phyloP scores from a whole-genome alignment of 495 filamentous ascomycete species.

The Copromyces sp. region DNA sequence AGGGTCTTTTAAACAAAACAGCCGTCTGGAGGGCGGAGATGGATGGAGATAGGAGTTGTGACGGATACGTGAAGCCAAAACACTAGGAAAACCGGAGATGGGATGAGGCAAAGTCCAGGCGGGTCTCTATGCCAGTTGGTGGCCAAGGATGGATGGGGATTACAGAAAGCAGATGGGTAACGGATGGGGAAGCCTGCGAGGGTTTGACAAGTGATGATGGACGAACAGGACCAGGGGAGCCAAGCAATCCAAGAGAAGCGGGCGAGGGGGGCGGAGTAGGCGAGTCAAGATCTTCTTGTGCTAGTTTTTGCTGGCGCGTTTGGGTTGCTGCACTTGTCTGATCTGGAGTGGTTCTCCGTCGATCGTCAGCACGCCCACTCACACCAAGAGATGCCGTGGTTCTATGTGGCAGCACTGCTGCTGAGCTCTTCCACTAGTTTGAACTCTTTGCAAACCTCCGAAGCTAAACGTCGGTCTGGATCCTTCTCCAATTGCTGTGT shows the following conservation, averaged over 20 bases:
- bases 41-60: not conserved
- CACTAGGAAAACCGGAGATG: slow-evolving; percentile 8
- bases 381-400: not conserved
- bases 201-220: not conserved
- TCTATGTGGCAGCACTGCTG: not conserved
- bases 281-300: slow-evolving; percentile 24
- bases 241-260: not conserved
- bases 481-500: not conserved
- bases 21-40: not conserved
- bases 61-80: not conserved
- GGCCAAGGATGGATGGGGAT: slow-evolving; percentile 6
- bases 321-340: slow-evolving; percentile 3
- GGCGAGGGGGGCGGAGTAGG: slow-evolving; percentile 12
- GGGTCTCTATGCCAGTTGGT: slow-evolving; percentile 1
- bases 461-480: not conserved
- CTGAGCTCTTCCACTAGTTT: not conserved
- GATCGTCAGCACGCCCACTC: not conserved
- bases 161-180: not conserved
- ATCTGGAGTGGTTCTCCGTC: not conserved
- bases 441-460: not conserved
- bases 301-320: slow-evolving; percentile 2
- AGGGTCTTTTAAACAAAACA: slow-evolving; percentile 18
- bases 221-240: not conserved
- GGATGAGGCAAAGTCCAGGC: slow-evolving; percentile 18
- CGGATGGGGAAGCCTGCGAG: not conserved